A percentile compares a stretch with the other conserved stretches of the same genome.
These are phyloP conservation scores for Apiotrichum mycotoxinovorans DNA, from an alignment of 1,284 basidiomycete species.

Conservation along the genomic window DNA sequence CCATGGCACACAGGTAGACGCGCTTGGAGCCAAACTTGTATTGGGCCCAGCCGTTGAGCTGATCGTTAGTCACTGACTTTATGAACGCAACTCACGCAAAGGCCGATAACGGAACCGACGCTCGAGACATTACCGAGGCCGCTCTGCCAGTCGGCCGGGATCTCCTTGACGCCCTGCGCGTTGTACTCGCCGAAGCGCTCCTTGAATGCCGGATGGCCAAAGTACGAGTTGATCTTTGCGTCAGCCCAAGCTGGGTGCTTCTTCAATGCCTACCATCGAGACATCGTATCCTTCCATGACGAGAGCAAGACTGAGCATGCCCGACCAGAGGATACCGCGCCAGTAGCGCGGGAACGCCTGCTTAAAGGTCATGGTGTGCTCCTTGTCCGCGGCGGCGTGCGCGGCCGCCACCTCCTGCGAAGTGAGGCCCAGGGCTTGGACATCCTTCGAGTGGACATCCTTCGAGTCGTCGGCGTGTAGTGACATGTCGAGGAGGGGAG, in stretches of 20 bases:
- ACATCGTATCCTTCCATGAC: slow-evolving; percentile 12
- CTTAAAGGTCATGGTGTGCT: neutral
- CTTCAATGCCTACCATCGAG: neutral
- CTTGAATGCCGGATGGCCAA: neutral
- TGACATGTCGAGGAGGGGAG: no score
- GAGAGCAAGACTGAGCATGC: slow-evolving; percentile 32
- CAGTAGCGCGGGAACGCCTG: neutral
- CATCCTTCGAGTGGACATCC: no score
- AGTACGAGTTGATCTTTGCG: neutral
- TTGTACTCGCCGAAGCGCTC: neutral
- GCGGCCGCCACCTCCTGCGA: no score
- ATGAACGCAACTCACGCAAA: slow-evolving; percentile 12
- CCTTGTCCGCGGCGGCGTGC: neutral
- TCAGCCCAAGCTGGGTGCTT: no score
- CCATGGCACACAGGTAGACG: slow-evolving; percentile 20
- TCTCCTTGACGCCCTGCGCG: neutral
- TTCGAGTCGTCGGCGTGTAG: no score
- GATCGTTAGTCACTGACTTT: neutral
- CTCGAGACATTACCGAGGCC: slow-evolving; percentile 3
- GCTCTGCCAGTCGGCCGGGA: slow-evolving; percentile 8
- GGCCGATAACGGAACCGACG: slow-evolving; percentile 5
- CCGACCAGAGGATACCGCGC: slow-evolving; percentile 37
- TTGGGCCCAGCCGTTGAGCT: neutral
- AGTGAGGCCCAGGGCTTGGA: no score
- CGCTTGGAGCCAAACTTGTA: slow-evolving; percentile 16